These are phyloP conservation scores for Tanacetum coccineum DNA, from an alignment of 129 eudicot genomes.

Conservation along the genomic window DNA sequence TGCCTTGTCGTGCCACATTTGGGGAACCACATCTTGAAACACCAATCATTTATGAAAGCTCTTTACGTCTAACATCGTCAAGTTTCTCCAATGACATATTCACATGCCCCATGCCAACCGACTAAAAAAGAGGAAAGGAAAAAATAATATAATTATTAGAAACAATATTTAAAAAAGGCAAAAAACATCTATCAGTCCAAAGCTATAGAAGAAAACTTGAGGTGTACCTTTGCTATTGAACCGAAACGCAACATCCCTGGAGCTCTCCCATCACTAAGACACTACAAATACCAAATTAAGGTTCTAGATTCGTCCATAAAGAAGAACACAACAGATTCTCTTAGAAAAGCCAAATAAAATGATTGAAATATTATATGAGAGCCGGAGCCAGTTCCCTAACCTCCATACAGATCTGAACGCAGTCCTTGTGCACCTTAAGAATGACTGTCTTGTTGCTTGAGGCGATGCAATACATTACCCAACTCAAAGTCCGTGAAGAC, in stretches of 20 bases:
- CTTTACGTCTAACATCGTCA: constrained; percentile 87
- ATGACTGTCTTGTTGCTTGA: constrained; percentile 66
- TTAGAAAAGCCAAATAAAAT: background rate
- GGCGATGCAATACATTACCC: constrained; percentile 79
- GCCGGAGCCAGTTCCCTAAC: too few species aligned
- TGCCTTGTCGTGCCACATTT: constrained; percentile 51
- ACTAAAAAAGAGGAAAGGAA: constrained; percentile 32
- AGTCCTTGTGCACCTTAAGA: constrained; percentile 81
- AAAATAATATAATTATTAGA: too few species aligned
- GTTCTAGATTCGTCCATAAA: too few species aligned
- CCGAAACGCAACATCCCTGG: too few species aligned
- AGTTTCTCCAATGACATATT: constrained; percentile 94
- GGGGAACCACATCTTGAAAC: constrained; percentile 66
- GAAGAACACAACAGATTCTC: too few species aligned
- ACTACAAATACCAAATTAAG: constrained; percentile 36
- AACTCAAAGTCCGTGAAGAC: constrained; percentile 68
- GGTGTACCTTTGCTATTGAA: too few species aligned
- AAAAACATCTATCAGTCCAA: background rate
- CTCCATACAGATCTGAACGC: constrained; percentile 88
- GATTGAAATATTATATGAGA: constrained; percentile 38
- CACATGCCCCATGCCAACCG: constrained; percentile 97
- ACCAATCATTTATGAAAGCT: constrained; percentile 95
- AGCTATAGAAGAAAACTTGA: too few species aligned
- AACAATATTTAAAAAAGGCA: background rate
- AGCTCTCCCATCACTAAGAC: constrained; percentile 94